Evolutionary conservation across 2,329 filamentous ascomycete genomes (phyloP), one percentile per base, ranked within the genome.

Genomic region (Botrytis squamosa): DNA sequence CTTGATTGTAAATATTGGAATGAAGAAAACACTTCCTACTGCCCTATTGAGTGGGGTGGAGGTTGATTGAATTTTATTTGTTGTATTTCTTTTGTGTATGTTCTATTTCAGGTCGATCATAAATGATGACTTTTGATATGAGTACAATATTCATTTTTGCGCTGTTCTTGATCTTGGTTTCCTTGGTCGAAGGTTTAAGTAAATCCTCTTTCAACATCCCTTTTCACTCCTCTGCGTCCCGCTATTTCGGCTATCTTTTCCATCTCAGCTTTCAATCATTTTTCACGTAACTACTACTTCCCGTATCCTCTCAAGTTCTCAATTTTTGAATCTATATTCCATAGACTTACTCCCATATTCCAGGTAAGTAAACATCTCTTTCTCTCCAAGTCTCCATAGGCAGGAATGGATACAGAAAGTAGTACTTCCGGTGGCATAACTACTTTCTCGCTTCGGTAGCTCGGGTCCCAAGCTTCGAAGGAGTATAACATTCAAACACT

Each of bases 1-100:
- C 65, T 55, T 67, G 14, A 67, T 40, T 67, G 65, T 67, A 67
- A 38, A 55, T 67, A 67, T 40, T 55, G 33, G 33, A 55, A 52
- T n/a, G 40, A n/a, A 52, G 16, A 55, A 67, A 33, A 40, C 14
- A 55, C 46, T 55, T 67, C 33, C 33, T 65, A 3, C 46, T 20
- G 16, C 44, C 33, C 65, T 29, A 8, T 67, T 67, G 64, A 40
- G 29, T 38, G 33, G 33, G 46, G 46, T 25, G 33, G 22, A 18
- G 44, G 65, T 40, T 67, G 33, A 67, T 67, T 67, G 12, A 66
- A 44, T 33, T 46, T 62, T 40, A n/a, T 62, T n/a, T 8, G 4
- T 40, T 16, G 12, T 25, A 10, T 62, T 42, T 12, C 33, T 20
- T 18, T 29, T 62, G 14, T 25, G 20, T n/a, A 40, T 25, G 20